Base-by-base conservation (phyloP, 441 rosid genomes). In the Syzygium malaccense region DNA sequence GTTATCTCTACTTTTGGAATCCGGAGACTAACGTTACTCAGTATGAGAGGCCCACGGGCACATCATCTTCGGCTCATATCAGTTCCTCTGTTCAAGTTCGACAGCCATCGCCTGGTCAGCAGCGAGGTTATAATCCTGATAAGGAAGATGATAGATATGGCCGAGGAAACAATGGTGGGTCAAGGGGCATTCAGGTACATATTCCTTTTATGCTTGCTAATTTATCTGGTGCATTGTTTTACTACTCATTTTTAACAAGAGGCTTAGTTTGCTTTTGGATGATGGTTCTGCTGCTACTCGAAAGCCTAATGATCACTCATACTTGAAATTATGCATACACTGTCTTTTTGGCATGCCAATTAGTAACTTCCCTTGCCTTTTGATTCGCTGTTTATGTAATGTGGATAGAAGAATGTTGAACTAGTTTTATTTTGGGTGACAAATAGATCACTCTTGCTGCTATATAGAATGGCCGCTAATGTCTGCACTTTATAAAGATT, bases 21-120 rank as follows among this genome's bases (percentile, higher is more conserved):
- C 98, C 98, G 0, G 98, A 94, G 92, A 97, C 98, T 26, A 97
- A 97, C 91, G 95, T 95, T 49, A 97, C 98, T 45, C 98, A 97
- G 90, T 97, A 97, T 84, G 98, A 96, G 92, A 95, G 94, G 93
- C 98, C 99, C 55, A 32, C 89, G 45, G 80, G 87, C 28, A 26
- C 88, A 7, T 66, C 90, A 26, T 33, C 94, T 89, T 49, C 94
- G 48, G 80, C 56, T 64, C 93, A 95, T 8, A 84, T 90, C 9
- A 94, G 91, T 88, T 94, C 99, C 86, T 92, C 96, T 20, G 92
- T 91, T 89, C 96, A 93, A 91, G 93, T 93, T 88, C 95, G 93
- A 88, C 94, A 92, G 66, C 86, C 94, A 88, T 91, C 94, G 71
- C 90, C 89, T 85, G 93, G 88, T 23, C 92, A 87, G 14, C 91